phyloP scores from a whole-genome alignment of 306 rosid species.

The Luffa aegyptiaca region DNA sequence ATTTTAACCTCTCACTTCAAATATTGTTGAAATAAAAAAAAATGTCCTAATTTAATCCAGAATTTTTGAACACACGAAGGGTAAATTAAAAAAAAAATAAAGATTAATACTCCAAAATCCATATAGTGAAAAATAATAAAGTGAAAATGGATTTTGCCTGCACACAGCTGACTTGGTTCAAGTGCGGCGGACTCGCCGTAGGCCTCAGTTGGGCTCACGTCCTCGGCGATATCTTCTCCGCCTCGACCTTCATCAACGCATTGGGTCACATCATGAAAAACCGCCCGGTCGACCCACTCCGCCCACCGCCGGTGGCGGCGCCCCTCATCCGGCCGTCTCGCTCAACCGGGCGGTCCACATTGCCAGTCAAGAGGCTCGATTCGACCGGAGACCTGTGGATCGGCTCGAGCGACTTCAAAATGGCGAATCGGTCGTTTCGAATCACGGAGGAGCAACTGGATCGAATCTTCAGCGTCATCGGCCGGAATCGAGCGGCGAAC shows the following conservation, averaged over 20 bases:
- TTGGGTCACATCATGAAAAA: conserved; percentile 42
- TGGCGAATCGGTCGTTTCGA: conserved; percentile 36
- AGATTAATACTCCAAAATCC: no score
- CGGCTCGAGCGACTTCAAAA: conserved; percentile 13
- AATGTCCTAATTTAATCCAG: no score
- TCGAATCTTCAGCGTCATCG: conserved; percentile 11
- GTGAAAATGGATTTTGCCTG: background rate
- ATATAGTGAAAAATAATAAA: no score
- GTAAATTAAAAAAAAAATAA: no score
- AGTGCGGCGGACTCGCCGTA: conserved; percentile 62
- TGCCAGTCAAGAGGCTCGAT: conserved; percentile 22
- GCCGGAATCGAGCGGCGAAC: background rate
- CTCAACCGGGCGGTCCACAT: conserved; percentile 13
- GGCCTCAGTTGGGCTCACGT: conserved; percentile 85
- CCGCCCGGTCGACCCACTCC: conserved; percentile 15
- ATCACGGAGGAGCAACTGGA: conserved; percentile 31
- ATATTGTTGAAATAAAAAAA: no score
- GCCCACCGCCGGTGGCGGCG: conserved; percentile 11
- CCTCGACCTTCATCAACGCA: conserved; percentile 38
- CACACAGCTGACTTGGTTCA: conserved; percentile 56
- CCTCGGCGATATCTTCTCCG: conserved; percentile 68
- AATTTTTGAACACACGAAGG: no score
- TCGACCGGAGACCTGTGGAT: conserved; percentile 36
- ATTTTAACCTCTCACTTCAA: no score
- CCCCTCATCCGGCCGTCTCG: background rate